Percentiles rank a stretch among this genome's conserved stretches.
Evolutionary conservation across 2,329 filamentous ascomycete genomes (phyloP).

Genomic region (Talaromyces sp.): DNA sequence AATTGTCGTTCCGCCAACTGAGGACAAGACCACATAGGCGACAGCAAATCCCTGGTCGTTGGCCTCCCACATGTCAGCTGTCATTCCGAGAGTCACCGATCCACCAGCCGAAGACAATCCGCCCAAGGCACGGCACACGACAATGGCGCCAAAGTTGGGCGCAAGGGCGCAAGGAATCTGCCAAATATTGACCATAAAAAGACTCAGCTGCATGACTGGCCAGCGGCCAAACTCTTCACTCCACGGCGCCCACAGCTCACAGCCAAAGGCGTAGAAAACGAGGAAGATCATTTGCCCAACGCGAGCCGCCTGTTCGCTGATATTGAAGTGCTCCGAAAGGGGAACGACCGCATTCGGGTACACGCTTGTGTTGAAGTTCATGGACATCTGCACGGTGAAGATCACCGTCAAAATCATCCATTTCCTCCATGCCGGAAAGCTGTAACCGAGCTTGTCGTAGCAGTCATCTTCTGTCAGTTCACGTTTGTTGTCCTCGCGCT

Average conservation of each 20-base stretch:
- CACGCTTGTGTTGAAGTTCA: constrained; percentile 72
- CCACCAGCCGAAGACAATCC: constrained; percentile 61
- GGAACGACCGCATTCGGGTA: constrained; percentile 64
- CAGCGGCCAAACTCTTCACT: constrained; percentile 75
- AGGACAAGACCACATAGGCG: constrained; percentile 57
- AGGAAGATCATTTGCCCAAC: constrained; percentile 72
- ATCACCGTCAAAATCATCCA: constrained; percentile 67
- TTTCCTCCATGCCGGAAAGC: constrained; percentile 59
- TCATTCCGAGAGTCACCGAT: constrained; percentile 60
- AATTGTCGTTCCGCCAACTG: constrained; percentile 47
- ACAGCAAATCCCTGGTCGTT: constrained; percentile 57
- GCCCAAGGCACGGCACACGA: constrained; percentile 62
- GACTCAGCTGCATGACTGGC: constrained; percentile 62
- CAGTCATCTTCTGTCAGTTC: constrained; percentile 53
- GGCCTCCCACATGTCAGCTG: constrained; percentile 58
- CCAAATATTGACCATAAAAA: constrained; percentile 4
- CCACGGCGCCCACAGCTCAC: constrained; percentile 83
- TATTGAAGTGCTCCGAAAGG: constrained; percentile 60
- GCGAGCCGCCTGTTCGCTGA: constrained; percentile 63
- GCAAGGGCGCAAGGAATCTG: constrained; percentile 5
- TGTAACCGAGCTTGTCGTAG: constrained; percentile 61
- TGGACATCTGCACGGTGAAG: constrained; percentile 66
- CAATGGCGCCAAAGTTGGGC: constrained; percentile 37
- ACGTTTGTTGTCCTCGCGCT: constrained; percentile 18
- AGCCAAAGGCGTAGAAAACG: constrained; percentile 74